These are phyloP conservation scores for Symbiodinium pilosum DNA, from an alignment of 73 alveolate genomes.

Conservation along the genomic window DNA sequence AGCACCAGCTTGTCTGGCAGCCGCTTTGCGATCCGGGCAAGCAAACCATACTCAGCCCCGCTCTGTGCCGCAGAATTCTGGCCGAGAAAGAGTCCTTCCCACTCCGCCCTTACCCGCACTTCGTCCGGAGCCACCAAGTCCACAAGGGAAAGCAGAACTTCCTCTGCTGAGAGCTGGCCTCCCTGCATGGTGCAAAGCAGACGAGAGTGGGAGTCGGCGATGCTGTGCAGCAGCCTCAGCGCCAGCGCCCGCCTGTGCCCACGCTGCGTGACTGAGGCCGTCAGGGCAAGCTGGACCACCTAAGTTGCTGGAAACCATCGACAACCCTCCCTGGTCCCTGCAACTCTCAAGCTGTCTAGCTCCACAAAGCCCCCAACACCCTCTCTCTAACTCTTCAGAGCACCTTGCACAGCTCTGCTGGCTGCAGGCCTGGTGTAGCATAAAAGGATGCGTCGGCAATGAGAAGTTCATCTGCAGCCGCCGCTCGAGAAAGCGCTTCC, in stretches of 20 bases:
- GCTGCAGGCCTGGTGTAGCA: neutral
- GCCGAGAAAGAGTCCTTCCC: neutral
- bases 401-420: constrained; percentile 41
- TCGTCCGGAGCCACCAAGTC: constrained; percentile 80
- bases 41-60: constrained; percentile 69
- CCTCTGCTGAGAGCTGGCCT: constrained; percentile 83
- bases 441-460: constrained; percentile 79
- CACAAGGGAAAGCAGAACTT: constrained; percentile 19
- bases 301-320: no score
- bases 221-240: constrained; percentile 42
- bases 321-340: no score
- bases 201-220: constrained; percentile 90
- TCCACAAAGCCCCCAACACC: no score
- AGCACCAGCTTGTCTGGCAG: constrained; percentile 84
- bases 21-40: constrained; percentile 49
- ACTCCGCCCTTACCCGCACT: neutral
- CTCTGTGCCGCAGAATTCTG: constrained; percentile 44
- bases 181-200: constrained; percentile 34
- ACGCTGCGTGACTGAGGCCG: constrained; percentile 47
- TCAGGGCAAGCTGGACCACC: constrained; percentile 48
- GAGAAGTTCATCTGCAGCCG: constrained; percentile 60
- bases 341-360: no score
- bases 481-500: constrained; percentile 59
- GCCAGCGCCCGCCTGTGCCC: constrained; percentile 40
- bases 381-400: no score